phyloP scores from a whole-genome alignment of 2,329 filamentous ascomycete genomes.

The Aspergillus niger region DNA sequence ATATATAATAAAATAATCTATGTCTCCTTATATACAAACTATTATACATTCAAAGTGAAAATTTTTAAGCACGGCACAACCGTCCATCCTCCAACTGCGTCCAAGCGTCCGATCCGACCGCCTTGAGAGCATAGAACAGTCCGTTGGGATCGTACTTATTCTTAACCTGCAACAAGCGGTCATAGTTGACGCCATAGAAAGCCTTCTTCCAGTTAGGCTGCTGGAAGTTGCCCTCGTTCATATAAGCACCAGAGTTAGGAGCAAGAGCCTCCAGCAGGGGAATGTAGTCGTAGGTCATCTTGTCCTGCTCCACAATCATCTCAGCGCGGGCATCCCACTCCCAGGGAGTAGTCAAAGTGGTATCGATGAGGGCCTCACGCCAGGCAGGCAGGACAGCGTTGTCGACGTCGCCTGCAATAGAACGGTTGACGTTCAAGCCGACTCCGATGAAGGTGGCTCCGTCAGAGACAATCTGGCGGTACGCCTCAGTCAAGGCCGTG shows the following conservation, averaged over 20 bases:
- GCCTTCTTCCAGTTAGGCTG: conserved; percentile 12
- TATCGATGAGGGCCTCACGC: conserved; percentile 9
- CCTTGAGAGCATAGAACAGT: conserved; percentile 11
- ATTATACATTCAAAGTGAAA: not conserved
- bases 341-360: conserved; percentile 4
- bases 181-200: conserved; percentile 13
- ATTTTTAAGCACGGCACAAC: not conserved
- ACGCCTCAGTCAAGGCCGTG: not conserved
- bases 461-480: conserved; percentile 4
- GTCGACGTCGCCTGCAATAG: not conserved
- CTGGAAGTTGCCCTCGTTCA: conserved; percentile 15
- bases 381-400: conserved; percentile 4
- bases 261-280: not conserved
- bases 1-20: no score
- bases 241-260: conserved; percentile 12
- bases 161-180: conserved; percentile 4
- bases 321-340: conserved; percentile 2
- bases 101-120: conserved; percentile 14
- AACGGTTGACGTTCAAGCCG: conserved; percentile 1
- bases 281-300: conserved; percentile 6
- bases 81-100: not conserved
- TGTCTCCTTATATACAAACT: not conserved
- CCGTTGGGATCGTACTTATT: conserved; percentile 13
- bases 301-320: conserved; percentile 2
- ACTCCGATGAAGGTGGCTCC: conserved; percentile 8